Evolutionary conservation across 495 filamentous ascomycete genomes (phyloP).

Genomic region (Letharia columbiana): DNA sequence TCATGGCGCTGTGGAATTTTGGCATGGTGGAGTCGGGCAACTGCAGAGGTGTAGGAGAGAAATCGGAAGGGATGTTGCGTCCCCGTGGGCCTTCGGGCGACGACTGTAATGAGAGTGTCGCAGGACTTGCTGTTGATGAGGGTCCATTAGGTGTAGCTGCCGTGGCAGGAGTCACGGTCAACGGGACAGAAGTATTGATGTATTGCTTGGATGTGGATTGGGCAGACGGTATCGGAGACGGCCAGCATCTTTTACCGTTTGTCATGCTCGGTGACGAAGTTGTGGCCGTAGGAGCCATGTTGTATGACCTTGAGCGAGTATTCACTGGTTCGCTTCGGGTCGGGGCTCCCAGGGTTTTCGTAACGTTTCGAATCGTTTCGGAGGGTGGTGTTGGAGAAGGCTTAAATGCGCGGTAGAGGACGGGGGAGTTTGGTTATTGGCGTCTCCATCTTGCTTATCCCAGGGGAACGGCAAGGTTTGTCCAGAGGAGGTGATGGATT

Average conservation of each 20-base stretch:
- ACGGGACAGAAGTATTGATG: slow-evolving; percentile 20
- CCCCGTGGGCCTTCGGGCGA: slow-evolving; percentile 45
- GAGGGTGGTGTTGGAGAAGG: slow-evolving; percentile 1
- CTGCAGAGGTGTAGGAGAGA: slow-evolving; percentile 41
- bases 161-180: slow-evolving; percentile 22
- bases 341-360: slow-evolving; percentile 4
- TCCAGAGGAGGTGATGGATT: not conserved
- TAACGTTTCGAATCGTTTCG: slow-evolving; percentile 8
- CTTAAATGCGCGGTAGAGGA: slow-evolving; percentile 12
- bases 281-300: slow-evolving; percentile 21
- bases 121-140: slow-evolving; percentile 35
- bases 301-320: slow-evolving; percentile 2
- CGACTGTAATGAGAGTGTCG: slow-evolving; percentile 42
- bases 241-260: slow-evolving; percentile 23
- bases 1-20: slow-evolving; percentile 42
- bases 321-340: slow-evolving; percentile 21
- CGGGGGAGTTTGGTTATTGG: slow-evolving; percentile 11
- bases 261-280: slow-evolving; percentile 21
- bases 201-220: slow-evolving; percentile 6
- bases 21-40: slow-evolving; percentile 49
- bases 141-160: slow-evolving; percentile 15
- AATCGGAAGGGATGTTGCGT: slow-evolving; percentile 31
- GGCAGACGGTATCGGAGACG: slow-evolving; percentile 17
- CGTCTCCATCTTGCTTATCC: slow-evolving; percentile 13
- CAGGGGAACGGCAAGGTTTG: slow-evolving; percentile 2